These are phyloP conservation scores for Rachicladosporium sp. DNA, from an alignment of 2,329 filamentous ascomycete genomes.

Conservation along the genomic window DNA sequence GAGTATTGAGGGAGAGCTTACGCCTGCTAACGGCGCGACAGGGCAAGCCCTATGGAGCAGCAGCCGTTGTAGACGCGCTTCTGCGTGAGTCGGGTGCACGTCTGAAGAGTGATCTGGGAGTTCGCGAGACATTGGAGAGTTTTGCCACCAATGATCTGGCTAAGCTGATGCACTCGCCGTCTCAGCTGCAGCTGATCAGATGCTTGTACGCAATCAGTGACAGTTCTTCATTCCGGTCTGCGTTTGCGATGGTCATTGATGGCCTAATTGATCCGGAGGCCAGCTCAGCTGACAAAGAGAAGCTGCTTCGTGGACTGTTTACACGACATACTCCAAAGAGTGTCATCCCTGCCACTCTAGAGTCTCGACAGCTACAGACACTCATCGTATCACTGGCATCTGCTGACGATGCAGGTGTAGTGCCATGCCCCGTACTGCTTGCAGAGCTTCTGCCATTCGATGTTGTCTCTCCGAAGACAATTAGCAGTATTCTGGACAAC, in stretches of 20 bases:
- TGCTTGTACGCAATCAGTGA: slow-evolving; percentile 43
- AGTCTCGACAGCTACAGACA: slow-evolving; percentile 1
- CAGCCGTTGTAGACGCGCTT: slow-evolving; percentile 43
- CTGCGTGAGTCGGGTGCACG: slow-evolving; percentile 32
- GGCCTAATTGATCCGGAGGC: slow-evolving; percentile 8
- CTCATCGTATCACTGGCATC: neutral
- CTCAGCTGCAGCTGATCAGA: slow-evolving; percentile 52
- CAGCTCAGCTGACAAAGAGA: slow-evolving; percentile 1
- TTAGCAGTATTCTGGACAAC: neutral
- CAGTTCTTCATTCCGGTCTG: slow-evolving; percentile 21
- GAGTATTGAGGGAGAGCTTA: slow-evolving; percentile 38
- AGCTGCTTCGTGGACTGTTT: slow-evolving; percentile 16
- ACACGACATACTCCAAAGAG: slow-evolving; percentile 23
- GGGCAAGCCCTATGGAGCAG: slow-evolving; percentile 56
- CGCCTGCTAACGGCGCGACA: slow-evolving; percentile 40
- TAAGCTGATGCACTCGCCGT: slow-evolving; percentile 54
- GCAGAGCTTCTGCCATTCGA: slow-evolving; percentile 1
- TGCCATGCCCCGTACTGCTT: slow-evolving; percentile 1
- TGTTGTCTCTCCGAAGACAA: neutral
- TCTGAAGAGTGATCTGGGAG: slow-evolving; percentile 28
- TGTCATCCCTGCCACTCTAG: slow-evolving; percentile 17
- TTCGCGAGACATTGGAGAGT: slow-evolving; percentile 27
- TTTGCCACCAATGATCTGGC: slow-evolving; percentile 47
- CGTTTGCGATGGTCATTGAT: slow-evolving; percentile 13
- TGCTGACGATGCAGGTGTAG: neutral